Conservation (phyloP, 306 rosid genomes). For the Fragaria ananassa region DNA sequence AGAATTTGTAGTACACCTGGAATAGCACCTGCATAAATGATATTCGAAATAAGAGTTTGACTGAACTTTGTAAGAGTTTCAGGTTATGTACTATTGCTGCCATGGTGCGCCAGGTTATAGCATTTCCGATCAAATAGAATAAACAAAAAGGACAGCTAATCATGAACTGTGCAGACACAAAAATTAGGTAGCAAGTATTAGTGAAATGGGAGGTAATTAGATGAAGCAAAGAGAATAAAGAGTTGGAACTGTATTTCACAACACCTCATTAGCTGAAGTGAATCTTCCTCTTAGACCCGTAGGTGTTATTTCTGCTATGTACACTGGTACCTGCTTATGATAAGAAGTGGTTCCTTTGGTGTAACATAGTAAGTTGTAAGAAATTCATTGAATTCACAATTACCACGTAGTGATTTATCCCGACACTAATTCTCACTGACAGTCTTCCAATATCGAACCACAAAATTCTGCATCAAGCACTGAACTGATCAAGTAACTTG, state of each 20-base stretch:
- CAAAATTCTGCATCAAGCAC: slow-evolving; percentile 29
- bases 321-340: slow-evolving; percentile 33
- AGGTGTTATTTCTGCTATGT: slow-evolving; percentile 41
- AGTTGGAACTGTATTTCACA: neutral
- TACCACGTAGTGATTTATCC: slow-evolving; percentile 33
- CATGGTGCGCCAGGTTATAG: slow-evolving; percentile 35
- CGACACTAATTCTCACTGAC: slow-evolving; percentile 26
- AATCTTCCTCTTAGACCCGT: slow-evolving; percentile 35
- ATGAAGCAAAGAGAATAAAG: neutral
- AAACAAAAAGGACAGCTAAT: slow-evolving; percentile 15
- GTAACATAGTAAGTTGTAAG: neutral
- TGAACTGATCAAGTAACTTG: neutral
- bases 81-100: slow-evolving; percentile 32
- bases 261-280: slow-evolving; percentile 31
- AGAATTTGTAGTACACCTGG: slow-evolving; percentile 59
- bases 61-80: neutral
- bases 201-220: neutral
- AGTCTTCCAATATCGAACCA: slow-evolving; percentile 39
- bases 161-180: slow-evolving; percentile 18
- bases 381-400: neutral
- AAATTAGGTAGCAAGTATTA: neutral
- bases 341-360: neutral
- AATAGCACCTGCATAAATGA: slow-evolving; percentile 40
- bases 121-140: slow-evolving; percentile 29
- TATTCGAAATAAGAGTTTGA: neutral